Percentiles rank a stretch among this genome's conserved stretches.
Conservation (phyloP, 352 stramenopile genomes). For the Globisporangium ultimum region DNA sequence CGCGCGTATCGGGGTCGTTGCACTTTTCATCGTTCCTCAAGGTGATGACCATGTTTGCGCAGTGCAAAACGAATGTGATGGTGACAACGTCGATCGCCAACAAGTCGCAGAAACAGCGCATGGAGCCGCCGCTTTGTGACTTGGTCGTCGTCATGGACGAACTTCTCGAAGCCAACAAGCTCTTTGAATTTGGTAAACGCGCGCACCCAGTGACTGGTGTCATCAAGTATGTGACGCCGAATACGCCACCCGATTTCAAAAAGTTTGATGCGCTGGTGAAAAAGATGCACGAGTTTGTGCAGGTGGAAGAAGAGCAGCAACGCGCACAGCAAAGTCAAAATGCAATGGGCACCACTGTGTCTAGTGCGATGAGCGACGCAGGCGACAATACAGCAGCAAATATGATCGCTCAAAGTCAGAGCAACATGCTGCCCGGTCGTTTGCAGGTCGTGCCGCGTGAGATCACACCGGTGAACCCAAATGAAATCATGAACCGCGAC, state of each 20-base stretch:
- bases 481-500: slow-evolving; percentile 61
- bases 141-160: slow-evolving; percentile 80
- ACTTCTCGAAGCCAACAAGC: slow-evolving; percentile 64
- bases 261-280: slow-evolving; percentile 59
- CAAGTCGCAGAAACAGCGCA: slow-evolving; percentile 38
- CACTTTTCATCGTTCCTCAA: slow-evolving; percentile 69
- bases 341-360: slow-evolving; percentile 1
- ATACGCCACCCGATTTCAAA: slow-evolving; percentile 30
- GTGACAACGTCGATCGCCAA: slow-evolving; percentile 78
- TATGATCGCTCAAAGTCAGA: neutral
- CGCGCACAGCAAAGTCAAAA: slow-evolving; percentile 3
- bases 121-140: slow-evolving; percentile 48
- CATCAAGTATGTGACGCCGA: slow-evolving; percentile 70
- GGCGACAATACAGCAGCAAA: neutral
- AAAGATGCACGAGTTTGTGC: slow-evolving; percentile 59
- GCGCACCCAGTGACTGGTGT: slow-evolving; percentile 36
- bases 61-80: slow-evolving; percentile 52
- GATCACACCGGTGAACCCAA: slow-evolving; percentile 13
- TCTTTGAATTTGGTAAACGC: slow-evolving; percentile 60
- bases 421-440: neutral
- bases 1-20: slow-evolving; percentile 50
- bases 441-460: slow-evolving; percentile 15
- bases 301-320: slow-evolving; percentile 39
- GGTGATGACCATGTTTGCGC: slow-evolving; percentile 62
- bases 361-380: neutral